Evolutionary conservation across 179 eudicot genomes (phyloP).

Genomic region (Patellifolia procumbens): DNA sequence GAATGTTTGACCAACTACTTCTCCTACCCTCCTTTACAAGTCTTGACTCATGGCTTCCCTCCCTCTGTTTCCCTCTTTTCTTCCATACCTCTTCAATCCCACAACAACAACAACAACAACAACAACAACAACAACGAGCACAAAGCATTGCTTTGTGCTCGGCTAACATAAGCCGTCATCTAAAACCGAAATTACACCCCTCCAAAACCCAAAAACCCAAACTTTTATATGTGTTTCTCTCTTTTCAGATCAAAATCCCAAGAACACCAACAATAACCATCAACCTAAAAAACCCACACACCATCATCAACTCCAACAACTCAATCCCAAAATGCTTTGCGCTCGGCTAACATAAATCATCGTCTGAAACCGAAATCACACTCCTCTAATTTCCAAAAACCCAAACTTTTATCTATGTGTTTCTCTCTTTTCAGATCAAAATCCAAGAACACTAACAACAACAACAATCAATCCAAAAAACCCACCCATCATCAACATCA

Average conservation of each 20-base stretch:
- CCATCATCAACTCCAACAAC: not conserved
- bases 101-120: no score
- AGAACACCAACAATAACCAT: not conserved
- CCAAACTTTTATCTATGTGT: constrained; percentile 35
- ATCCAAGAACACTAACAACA: constrained; percentile 3
- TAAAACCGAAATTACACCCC: no score
- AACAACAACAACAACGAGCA: no score
- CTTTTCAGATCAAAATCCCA: constrained; percentile 28
- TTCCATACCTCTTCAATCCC: no score
- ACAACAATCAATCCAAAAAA: not conserved
- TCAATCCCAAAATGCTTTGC: no score
- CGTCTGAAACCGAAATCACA: no score
- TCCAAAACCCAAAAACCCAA: not conserved
- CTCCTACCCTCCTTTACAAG: not conserved
- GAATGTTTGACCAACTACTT: constrained; percentile 8
- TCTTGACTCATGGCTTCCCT: not conserved
- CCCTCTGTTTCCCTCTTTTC: not conserved
- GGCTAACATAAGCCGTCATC: no score
- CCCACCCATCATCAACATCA: constrained; percentile 5
- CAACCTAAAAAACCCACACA: constrained; percentile 12
- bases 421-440: constrained; percentile 40
- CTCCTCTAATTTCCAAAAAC: not conserved
- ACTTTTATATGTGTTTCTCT: constrained; percentile 39
- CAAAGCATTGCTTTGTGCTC: no score
- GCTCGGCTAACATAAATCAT: no score